phyloP scores from a whole-genome alignment of 1,284 basidiomycete genomes.

The Microbotryum lychnidis-dioicae region DNA sequence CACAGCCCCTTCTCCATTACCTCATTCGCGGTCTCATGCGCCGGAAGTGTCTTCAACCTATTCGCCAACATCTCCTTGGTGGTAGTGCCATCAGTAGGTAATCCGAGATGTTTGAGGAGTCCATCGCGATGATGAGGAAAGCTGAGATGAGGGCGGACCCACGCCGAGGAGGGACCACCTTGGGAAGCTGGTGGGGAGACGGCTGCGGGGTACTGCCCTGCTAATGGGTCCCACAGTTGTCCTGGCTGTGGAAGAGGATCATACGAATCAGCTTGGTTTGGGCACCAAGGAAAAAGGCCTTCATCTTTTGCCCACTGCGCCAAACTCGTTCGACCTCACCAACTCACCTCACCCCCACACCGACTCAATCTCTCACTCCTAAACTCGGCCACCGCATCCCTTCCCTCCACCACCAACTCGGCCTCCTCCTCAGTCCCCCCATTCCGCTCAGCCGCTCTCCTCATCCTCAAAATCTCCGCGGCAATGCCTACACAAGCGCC shows the following conservation, averaged over 20 bases:
- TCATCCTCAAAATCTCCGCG: slow-evolving; percentile 1
- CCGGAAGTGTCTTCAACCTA: too few species aligned
- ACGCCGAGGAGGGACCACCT: not conserved
- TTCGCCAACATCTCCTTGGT: too few species aligned
- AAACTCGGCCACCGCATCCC: slow-evolving; percentile 54
- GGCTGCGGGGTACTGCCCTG: slow-evolving; percentile 53
- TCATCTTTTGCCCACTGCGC: slow-evolving; percentile 49
- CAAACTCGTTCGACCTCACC: not conserved
- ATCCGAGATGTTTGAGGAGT: too few species aligned
- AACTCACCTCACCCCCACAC: not conserved
- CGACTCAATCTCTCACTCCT: slow-evolving; percentile 42
- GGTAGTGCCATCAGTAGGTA: too few species aligned
- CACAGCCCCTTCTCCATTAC: slow-evolving; percentile 45
- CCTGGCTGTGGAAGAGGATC: slow-evolving; percentile 16
- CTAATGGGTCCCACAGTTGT: slow-evolving; percentile 48
- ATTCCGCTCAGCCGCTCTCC: not conserved
- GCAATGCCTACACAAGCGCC: slow-evolving; percentile 28
- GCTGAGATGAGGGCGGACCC: not conserved
- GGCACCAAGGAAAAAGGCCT: slow-evolving; percentile 34
- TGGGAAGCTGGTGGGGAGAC: too few species aligned
- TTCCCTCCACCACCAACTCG: slow-evolving; percentile 48
- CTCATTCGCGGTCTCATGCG: too few species aligned
- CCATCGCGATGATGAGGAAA: too few species aligned
- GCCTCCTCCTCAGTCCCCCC: not conserved
- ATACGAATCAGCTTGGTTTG: too few species aligned